A percentile compares a stretch with the other conserved stretches of the same genome.
Evolutionary conservation across 805 yeast genomes (phyloP).

Genomic region (Starmerella floris): DNA sequence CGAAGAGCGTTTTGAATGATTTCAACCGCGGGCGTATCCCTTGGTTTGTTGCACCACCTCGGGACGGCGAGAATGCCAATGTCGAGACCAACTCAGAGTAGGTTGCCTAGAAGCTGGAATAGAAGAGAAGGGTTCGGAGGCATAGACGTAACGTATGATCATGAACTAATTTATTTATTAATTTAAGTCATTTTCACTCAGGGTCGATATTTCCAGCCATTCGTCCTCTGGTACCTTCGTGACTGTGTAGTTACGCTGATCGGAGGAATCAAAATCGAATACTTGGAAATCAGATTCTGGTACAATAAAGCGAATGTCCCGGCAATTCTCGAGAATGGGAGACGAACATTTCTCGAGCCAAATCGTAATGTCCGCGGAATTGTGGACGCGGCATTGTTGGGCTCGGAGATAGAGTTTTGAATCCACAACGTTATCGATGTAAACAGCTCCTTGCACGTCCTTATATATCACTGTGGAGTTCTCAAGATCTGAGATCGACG

Average conservation of each 20-base stretch:
- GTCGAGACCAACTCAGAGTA: too few relatives aligned
- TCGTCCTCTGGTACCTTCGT: not conserved
- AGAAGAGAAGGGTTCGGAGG: not conserved
- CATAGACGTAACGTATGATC: not conserved
- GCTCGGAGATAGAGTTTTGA: slow-evolving; percentile 17
- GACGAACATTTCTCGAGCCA: slow-evolving; percentile 21
- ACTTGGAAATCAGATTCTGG: slow-evolving; percentile 14
- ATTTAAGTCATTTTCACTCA: slow-evolving; percentile 11
- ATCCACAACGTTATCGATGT: slow-evolving; percentile 13
- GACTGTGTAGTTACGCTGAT: slow-evolving; percentile 4
- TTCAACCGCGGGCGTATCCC: slow-evolving; percentile 96
- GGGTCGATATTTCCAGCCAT: not conserved
- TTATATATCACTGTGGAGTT: slow-evolving; percentile 16
- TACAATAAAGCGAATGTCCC: slow-evolving; percentile 16
- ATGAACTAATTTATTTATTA: not conserved
- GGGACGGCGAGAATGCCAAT: slow-evolving; percentile 47
- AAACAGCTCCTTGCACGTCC: slow-evolving; percentile 19
- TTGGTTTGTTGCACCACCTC: slow-evolving; percentile 94
- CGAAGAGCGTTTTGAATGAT: slow-evolving; percentile 81
- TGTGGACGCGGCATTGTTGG: slow-evolving; percentile 25
- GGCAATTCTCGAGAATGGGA: slow-evolving; percentile 24
- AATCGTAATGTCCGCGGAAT: slow-evolving; percentile 15
- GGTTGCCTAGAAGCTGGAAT: not conserved
- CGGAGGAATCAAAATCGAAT: slow-evolving; percentile 20
- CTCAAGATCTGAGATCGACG: slow-evolving; percentile 12